Conservation (phyloP, 306 rosid species). For the Abrus precatorius region DNA sequence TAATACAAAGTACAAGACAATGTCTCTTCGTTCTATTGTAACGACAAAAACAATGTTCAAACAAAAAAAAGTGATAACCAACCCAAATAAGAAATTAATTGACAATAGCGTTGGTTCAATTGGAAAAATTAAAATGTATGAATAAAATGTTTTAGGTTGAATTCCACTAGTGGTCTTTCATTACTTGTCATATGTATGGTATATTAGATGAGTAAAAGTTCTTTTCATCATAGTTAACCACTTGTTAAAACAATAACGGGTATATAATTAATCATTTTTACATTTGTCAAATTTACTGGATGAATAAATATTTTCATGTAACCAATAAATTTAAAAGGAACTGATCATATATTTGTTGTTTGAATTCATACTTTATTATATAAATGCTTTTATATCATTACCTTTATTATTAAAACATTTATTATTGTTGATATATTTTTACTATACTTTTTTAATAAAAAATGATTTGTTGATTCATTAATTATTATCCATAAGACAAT, state of each 20-base stretch:
- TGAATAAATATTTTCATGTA: neutral
- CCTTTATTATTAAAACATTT: too few relatives aligned
- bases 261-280: neutral
- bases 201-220: neutral
- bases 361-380: neutral
- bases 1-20: neutral
- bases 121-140: neutral
- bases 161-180: neutral
- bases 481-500: too few relatives aligned
- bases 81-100: neutral
- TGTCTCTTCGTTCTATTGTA: neutral
- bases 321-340: too few relatives aligned
- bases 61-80: too few relatives aligned
- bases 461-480: too few relatives aligned
- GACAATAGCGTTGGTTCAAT: neutral
- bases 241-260: neutral
- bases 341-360: neutral
- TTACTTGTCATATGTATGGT: neutral
- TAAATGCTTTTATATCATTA: too few relatives aligned
- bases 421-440: too few relatives aligned
- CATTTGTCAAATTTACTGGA: neutral
- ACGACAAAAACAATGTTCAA: too few relatives aligned
- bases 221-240: neutral
- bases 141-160: neutral
- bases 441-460: too few relatives aligned